phyloP scores from a whole-genome alignment of 805 yeast species.

The Teunomyces gatunensis region DNA sequence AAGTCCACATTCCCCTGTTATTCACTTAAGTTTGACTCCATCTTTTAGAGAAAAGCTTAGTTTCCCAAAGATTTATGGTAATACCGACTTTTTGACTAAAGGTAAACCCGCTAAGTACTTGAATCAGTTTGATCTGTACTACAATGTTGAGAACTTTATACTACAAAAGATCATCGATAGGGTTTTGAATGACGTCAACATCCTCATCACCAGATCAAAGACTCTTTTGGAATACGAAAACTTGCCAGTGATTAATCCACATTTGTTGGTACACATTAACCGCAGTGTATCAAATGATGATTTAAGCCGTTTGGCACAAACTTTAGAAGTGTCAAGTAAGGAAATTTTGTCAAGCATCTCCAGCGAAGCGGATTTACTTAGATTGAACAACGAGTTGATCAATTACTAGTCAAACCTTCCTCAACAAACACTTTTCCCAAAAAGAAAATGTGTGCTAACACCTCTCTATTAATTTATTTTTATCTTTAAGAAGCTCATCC shows the following conservation, averaged over 20 bases:
- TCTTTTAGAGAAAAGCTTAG: constrained; percentile 42
- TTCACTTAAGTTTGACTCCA: constrained; percentile 61
- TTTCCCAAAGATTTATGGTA: constrained; percentile 53
- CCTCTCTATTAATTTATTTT: constrained; percentile 3
- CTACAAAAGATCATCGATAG: constrained; percentile 66
- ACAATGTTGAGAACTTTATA: constrained; percentile 55
- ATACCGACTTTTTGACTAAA: constrained; percentile 40
- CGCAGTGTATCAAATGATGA: constrained; percentile 27
- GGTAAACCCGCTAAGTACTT: constrained; percentile 44
- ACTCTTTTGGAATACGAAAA: constrained; percentile 70
- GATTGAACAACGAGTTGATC: constrained; percentile 16
- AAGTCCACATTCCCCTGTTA: constrained; percentile 57
- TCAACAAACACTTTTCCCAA: background rate
- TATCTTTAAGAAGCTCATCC: background rate
- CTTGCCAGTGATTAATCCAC: constrained; percentile 50
- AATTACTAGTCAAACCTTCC: background rate
- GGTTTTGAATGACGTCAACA: constrained; percentile 47
- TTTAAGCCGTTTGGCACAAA: constrained; percentile 19
- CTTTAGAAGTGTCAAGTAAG: constrained; percentile 24
- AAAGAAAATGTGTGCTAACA: background rate
- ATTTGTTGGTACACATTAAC: constrained; percentile 32
- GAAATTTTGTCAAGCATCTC: constrained; percentile 11
- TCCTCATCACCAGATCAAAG: constrained; percentile 64
- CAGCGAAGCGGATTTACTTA: constrained; percentile 22
- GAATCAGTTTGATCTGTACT: constrained; percentile 40